Base-by-base conservation (phyloP, 169 alveolate species). In the Plasmodium yoelii region DNA sequence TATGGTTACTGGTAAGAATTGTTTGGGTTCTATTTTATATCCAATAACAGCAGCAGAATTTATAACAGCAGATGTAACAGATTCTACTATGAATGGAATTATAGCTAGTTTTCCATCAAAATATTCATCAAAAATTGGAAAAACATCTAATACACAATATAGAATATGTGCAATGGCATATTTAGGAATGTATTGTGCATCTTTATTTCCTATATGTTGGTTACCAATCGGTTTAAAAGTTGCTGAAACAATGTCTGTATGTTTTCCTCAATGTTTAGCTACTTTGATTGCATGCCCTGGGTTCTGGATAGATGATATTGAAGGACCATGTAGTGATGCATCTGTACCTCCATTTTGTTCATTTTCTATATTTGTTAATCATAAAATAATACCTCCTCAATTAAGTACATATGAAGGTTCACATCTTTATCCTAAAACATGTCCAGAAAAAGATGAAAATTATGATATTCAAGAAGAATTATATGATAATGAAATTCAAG, bases 321-420 rank as follows among this genome's bases (percentile, higher is more conserved):
- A 53, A 46, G 92, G 94, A 8, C 94, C 95, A 26, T 94, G 96
- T 73, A 92, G 91, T 70, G 86, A 88, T 75, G 60, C 91, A 51
- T 91, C 96, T 67, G 93, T 95, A 15, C 97, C 97, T 59, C 97
- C 97, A 24, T 93, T 95, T 56, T 95, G 97, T 87, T 95, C 97
- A 39, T 95, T 95, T 71, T 95, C 97, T 13, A 87, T 88, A 6
- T 95, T 93, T 65, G 75, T 94, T 28, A 95, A 95, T 74, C 95
- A 93, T 34, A 64, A 59, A 47, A 71, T 92, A 34, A 87, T 95
- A n/a, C 97, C 97, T 8, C 97, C 97, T 10, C 97, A 88, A 90
- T 91, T 92, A 65, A 69, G 95, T 28, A 57, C 95, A 4, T 95
- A 92, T 71, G 97, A 95, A 67, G 93, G 91, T 12, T 89, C 97